phyloP scores from a whole-genome alignment of 2,329 filamentous ascomycete species.

The Arthrobotrys pseudoclavata region DNA sequence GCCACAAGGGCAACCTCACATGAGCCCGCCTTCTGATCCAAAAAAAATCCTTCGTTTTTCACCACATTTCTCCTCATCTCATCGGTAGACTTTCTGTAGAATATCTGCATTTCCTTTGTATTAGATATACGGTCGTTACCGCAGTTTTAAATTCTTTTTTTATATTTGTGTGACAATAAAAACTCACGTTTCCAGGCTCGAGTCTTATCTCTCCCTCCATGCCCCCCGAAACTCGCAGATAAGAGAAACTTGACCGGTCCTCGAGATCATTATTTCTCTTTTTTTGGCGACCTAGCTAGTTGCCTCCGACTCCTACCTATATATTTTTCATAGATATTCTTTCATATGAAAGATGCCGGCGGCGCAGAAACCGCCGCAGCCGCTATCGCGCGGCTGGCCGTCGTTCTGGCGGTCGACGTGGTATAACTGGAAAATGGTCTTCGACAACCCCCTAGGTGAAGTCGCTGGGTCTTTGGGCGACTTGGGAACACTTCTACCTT shows the following conservation, averaged over 20 bases:
- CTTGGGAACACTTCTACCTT: constrained; percentile 60
- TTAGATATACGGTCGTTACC: constrained; percentile 52
- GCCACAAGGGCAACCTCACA: constrained; percentile 50
- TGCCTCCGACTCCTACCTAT: constrained; percentile 10
- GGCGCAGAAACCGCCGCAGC: constrained; percentile 47
- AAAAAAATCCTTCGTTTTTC: constrained; percentile 44
- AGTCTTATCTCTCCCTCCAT: constrained; percentile 36
- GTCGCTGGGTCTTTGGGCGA: constrained; percentile 80
- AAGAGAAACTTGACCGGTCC: constrained; percentile 45
- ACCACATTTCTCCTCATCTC: constrained; percentile 16
- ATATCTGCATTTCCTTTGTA: constrained; percentile 8
- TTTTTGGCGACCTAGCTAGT: constrained; percentile 15
- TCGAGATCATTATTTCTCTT: constrained; percentile 39
- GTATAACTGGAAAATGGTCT: constrained; percentile 68
- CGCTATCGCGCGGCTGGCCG: constrained; percentile 56
- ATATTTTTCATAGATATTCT: constrained; percentile 10
- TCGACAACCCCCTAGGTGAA: constrained; percentile 75
- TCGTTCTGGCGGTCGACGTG: constrained; percentile 55
- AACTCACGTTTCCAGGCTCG: background rate
- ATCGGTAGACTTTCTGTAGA: background rate
- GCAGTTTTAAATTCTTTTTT: constrained; percentile 15
- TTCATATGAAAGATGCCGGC: constrained; percentile 48
- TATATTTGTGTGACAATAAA: background rate
- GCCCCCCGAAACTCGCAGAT: constrained; percentile 25
- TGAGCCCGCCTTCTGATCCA: constrained; percentile 56